These are phyloP conservation scores for Cyberlindnera galapagoensis DNA, from an alignment of 805 yeast species.

Conservation along the genomic window DNA sequence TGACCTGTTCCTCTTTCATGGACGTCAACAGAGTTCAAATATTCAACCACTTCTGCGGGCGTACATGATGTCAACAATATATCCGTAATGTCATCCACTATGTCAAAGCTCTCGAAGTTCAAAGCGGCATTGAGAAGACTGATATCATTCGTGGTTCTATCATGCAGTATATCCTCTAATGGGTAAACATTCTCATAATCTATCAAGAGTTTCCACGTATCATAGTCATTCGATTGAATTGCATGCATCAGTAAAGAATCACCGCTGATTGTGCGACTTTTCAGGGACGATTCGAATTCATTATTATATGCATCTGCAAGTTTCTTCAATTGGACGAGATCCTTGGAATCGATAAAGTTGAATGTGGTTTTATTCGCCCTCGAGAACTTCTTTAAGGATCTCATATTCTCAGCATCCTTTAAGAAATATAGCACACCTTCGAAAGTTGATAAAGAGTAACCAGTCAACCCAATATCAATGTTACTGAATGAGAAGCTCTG, in stretches of 20 bases:
- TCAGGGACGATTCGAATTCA: constrained; percentile 23
- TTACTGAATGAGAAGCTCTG: constrained; percentile 49
- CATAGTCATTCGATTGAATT: constrained; percentile 39
- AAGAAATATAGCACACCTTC: constrained; percentile 76
- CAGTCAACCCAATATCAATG: constrained; percentile 52
- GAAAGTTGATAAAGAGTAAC: constrained; percentile 75
- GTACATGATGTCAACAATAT: constrained; percentile 38
- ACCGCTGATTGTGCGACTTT: constrained; percentile 46
- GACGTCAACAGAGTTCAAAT: constrained; percentile 45
- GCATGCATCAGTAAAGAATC: constrained; percentile 69
- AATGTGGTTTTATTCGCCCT: constrained; percentile 46
- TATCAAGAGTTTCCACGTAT: constrained; percentile 42
- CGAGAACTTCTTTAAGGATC: constrained; percentile 36
- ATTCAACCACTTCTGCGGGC: constrained; percentile 38
- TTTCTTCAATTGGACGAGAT: constrained; percentile 19
- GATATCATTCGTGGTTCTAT: constrained; percentile 45
- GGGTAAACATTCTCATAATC: constrained; percentile 45
- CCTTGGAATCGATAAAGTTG: constrained; percentile 37
- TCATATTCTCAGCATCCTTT: constrained; percentile 30
- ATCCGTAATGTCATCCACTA: constrained; percentile 40
- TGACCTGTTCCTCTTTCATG: constrained; percentile 66
- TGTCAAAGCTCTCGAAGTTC: constrained; percentile 41
- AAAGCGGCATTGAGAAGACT: constrained; percentile 59
- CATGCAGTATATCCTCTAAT: constrained; percentile 61
- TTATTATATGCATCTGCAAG: constrained; percentile 23